Conservation (phyloP, 2,329 filamentous ascomycete species). For the Alternaria brassicicola region DNA sequence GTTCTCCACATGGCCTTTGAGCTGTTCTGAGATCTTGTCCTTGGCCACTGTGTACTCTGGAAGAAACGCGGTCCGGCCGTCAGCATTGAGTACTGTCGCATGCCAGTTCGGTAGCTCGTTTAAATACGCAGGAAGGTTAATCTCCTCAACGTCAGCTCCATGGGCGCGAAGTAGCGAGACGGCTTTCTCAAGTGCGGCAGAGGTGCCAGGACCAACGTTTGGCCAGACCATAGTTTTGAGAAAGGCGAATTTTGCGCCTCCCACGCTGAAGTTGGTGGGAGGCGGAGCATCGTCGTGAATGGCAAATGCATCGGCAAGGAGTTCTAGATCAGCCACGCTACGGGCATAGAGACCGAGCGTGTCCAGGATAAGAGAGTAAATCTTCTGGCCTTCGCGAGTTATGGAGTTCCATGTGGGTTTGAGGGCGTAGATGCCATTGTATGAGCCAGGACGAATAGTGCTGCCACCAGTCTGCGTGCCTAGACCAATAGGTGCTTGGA, state of each 20-base stretch:
- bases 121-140: conserved; percentile 55
- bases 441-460: conserved; percentile 67
- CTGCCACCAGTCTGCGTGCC: conserved; percentile 72
- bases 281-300: conserved; percentile 58
- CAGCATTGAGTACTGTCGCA: conserved; percentile 56
- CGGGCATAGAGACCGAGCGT: conserved; percentile 68
- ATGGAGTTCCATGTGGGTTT: conserved; percentile 72
- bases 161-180: conserved; percentile 46
- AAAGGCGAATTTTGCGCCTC: conserved; percentile 61
- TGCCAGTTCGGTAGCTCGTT: conserved; percentile 59
- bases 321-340: conserved; percentile 62
- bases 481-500: conserved; percentile 65
- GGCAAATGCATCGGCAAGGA: conserved; percentile 61
- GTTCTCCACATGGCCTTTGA: conserved; percentile 62
- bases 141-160: conserved; percentile 63
- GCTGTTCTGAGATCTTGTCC: conserved; percentile 53
- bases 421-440: conserved; percentile 67
- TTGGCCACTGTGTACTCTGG: conserved; percentile 59
- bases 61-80: conserved; percentile 61
- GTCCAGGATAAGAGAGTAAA: conserved; percentile 65
- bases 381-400: conserved; percentile 65
- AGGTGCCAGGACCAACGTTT: conserved; percentile 45
- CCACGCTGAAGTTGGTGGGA: conserved; percentile 45
- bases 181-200: conserved; percentile 45
- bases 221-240: conserved; percentile 59